Percentiles rank a stretch among this genome's conserved stretches.
Evolutionary conservation across 225 moss, liverwort and hornwort species (phyloP).

Genomic region (Thuidium tamariscinum): DNA sequence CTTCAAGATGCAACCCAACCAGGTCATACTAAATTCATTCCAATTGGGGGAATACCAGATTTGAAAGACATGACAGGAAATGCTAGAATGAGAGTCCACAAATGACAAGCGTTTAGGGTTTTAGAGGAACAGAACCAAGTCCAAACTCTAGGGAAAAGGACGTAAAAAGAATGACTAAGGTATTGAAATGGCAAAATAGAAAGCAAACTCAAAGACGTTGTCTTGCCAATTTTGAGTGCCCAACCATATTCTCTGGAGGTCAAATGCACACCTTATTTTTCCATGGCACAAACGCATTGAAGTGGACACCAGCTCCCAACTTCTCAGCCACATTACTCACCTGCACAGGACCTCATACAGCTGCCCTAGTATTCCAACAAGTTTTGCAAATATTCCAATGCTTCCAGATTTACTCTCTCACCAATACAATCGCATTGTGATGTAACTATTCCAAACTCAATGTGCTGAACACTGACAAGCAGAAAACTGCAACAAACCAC

Average conservation of each 20-base stretch:
- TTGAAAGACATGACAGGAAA: background rate
- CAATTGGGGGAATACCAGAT: background rate
- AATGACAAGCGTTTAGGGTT: background rate
- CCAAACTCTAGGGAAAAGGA: background rate
- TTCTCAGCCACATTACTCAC: conserved; percentile 73
- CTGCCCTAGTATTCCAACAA: background rate
- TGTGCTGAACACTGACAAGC: background rate
- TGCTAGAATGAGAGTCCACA: background rate
- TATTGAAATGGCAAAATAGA: background rate
- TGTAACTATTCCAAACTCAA: background rate
- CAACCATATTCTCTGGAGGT: background rate
- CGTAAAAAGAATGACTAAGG: background rate
- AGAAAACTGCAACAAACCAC: background rate
- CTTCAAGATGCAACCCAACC: background rate
- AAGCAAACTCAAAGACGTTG: background rate
- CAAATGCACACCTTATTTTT: conserved; percentile 55
- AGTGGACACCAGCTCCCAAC: conserved; percentile 87
- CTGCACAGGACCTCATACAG: conserved; percentile 31
- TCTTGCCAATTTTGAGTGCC: background rate
- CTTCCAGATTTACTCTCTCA: background rate
- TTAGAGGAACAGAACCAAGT: background rate
- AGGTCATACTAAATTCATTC: background rate
- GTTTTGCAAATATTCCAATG: background rate
- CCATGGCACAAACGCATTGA: conserved; percentile 95
- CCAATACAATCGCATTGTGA: background rate